Conservation (phyloP, 768 basidiomycete species). For the Lactarius quietus region DNA sequence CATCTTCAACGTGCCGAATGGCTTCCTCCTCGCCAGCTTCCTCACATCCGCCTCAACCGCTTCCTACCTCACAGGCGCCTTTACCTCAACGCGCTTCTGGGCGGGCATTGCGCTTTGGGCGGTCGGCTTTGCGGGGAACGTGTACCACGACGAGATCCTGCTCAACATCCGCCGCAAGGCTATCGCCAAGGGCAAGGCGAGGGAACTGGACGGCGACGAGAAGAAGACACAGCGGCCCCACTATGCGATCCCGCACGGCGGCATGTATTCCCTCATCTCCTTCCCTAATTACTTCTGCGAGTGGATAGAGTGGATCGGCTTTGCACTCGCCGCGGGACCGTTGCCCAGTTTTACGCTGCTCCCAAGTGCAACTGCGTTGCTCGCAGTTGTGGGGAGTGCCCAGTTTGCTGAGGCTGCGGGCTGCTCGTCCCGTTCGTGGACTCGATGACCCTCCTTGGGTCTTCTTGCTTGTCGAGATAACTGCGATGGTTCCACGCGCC, state of each 20-base stretch:
- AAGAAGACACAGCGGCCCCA: slow-evolving; percentile 39
- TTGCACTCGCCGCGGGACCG: slow-evolving; percentile 70
- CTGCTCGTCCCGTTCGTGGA: slow-evolving; percentile 33
- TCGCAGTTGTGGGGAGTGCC: neutral
- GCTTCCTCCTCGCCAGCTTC: slow-evolving; percentile 64
- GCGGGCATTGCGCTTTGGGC: slow-evolving; percentile 64
- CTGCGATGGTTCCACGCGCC: slow-evolving; percentile 78
- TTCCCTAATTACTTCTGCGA: slow-evolving; percentile 95
- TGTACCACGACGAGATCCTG: slow-evolving; percentile 88
- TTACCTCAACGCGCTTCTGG: slow-evolving; percentile 50
- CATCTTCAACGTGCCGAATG: slow-evolving; percentile 72
- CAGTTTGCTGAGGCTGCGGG: neutral
- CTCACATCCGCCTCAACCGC: slow-evolving; percentile 56
- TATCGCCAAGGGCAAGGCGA: slow-evolving; percentile 33
- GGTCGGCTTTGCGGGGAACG: slow-evolving; percentile 70
- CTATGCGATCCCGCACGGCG: slow-evolving; percentile 79
- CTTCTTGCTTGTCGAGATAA: slow-evolving; percentile 70
- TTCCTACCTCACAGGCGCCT: slow-evolving; percentile 38
- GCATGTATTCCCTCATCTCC: slow-evolving; percentile 72
- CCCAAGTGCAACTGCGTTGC: neutral
- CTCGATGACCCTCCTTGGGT: slow-evolving; percentile 67
- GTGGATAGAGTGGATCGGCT: slow-evolving; percentile 93
- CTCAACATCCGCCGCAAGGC: slow-evolving; percentile 74
- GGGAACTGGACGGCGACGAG: slow-evolving; percentile 20
- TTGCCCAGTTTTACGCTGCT: slow-evolving; percentile 33